Percentiles rank a stretch among this genome's conserved stretches.
phyloP scores from a whole-genome alignment of 2,329 filamentous ascomycete genomes.

The Talaromyces piceae region DNA sequence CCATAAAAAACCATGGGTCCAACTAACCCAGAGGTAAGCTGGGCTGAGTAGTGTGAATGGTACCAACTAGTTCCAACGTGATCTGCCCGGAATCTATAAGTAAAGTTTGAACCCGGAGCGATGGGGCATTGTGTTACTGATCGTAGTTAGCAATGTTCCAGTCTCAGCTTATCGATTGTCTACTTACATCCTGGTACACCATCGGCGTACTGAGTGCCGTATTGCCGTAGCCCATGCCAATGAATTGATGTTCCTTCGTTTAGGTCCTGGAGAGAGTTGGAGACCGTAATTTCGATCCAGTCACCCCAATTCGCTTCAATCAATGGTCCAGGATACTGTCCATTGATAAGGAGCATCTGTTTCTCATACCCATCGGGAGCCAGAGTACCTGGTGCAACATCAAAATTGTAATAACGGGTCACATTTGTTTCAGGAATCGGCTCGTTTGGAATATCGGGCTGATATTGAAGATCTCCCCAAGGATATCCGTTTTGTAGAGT shows the following conservation, averaged over 20 bases:
- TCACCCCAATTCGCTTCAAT: slow-evolving; percentile 4
- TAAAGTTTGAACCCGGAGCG: slow-evolving; percentile 45
- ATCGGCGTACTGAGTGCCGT: slow-evolving; percentile 28
- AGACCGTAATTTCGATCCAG: not conserved
- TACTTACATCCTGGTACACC: slow-evolving; percentile 42
- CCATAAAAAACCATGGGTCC: slow-evolving; percentile 3
- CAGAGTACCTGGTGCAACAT: not conserved
- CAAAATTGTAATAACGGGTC: not conserved
- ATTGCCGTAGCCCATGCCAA: not conserved
- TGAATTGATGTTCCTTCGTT: not conserved
- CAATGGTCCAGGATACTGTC: slow-evolving; percentile 2
- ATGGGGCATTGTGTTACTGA: slow-evolving; percentile 46
- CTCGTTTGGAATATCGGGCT: not conserved
- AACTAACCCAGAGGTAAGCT: slow-evolving; percentile 25
- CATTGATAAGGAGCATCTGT: slow-evolving; percentile 1
- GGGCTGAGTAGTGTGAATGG: slow-evolving; percentile 28
- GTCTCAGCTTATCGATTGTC: not conserved
- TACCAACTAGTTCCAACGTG: slow-evolving; percentile 31
- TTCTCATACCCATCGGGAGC: not conserved
- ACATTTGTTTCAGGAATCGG: not conserved
- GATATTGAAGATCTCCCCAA: not conserved
- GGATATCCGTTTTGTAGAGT: not conserved
- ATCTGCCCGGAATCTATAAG: slow-evolving; percentile 46
- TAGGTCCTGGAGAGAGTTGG: slow-evolving; percentile 1
- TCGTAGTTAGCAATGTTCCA: not conserved